A percentile compares a stretch with the other conserved stretches of the same genome.
These are phyloP conservation scores for Acacia confusa DNA, from an alignment of 306 rosid species.

Conservation along the genomic window DNA sequence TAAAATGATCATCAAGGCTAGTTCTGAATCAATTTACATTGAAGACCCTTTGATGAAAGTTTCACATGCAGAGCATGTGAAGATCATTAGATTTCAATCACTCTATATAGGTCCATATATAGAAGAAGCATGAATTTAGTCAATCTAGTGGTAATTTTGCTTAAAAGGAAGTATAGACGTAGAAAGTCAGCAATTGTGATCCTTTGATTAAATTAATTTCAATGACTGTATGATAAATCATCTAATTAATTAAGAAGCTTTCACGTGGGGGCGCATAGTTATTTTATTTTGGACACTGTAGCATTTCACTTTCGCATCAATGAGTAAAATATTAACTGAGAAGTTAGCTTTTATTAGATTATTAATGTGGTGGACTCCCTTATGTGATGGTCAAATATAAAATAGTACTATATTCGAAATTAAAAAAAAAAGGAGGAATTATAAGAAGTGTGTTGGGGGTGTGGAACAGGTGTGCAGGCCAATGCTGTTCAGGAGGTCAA, in stretches of 20 bases:
- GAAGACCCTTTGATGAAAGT: not conserved
- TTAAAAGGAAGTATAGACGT: not conserved
- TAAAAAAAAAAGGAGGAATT: not conserved
- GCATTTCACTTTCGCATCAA: not conserved
- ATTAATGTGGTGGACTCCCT: not conserved
- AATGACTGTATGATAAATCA: not conserved
- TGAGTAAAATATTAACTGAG: not conserved
- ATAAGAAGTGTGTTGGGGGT: not conserved
- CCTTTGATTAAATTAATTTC: not conserved
- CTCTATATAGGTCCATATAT: not conserved
- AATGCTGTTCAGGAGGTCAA: conserved; percentile 54
- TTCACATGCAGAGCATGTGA: not conserved
- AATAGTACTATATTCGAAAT: not conserved
- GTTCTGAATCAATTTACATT: not conserved
- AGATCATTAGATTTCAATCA: not conserved
- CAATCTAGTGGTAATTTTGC: not conserved
- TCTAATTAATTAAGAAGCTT: not conserved
- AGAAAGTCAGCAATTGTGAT: not conserved
- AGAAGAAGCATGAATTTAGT: not conserved
- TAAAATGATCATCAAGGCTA: not conserved
- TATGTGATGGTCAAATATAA: not conserved
- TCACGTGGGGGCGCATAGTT: not conserved
- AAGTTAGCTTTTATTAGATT: not conserved
- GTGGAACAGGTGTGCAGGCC: conserved; percentile 56
- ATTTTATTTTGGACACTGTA: not conserved